Conservation (phyloP, 2,329 filamentous ascomycete genomes). For the Aspergillus amoenus region DNA sequence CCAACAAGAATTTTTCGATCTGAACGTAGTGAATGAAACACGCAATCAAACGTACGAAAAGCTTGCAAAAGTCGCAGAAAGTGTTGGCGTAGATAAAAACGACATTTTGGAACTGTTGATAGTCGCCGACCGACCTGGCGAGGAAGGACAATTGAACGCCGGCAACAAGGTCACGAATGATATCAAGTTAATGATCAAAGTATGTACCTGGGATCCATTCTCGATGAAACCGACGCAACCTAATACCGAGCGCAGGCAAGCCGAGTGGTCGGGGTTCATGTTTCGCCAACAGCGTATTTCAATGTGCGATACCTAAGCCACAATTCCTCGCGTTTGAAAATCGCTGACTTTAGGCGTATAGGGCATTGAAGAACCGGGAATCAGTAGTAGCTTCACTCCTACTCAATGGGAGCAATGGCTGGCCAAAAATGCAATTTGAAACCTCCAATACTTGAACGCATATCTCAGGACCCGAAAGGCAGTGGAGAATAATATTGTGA, state of each 20-base stretch:
- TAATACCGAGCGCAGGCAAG: conserved; percentile 46
- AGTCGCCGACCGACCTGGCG: conserved; percentile 65
- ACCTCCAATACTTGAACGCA: conserved; percentile 3
- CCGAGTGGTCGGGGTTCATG: conserved; percentile 78
- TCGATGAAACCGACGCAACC: conserved; percentile 4
- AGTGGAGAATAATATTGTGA: conserved; percentile 10
- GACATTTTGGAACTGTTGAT: conserved; percentile 67
- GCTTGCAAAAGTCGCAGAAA: conserved; percentile 69
- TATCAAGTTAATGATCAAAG: conserved; percentile 80
- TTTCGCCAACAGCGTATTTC: conserved; percentile 86
- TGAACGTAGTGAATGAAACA: conserved; percentile 76
- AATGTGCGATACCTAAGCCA: conserved; percentile 52
- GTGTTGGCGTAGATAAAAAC: conserved; percentile 68
- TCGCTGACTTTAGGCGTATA: conserved; percentile 28
- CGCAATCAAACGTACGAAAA: conserved; percentile 81
- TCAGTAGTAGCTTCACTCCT: conserved; percentile 74
- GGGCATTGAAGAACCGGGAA: conserved; percentile 72
- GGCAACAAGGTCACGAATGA: conserved; percentile 85
- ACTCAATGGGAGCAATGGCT: conserved; percentile 88
- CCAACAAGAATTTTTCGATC: conserved; percentile 81
- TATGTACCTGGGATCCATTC: conserved; percentile 29
- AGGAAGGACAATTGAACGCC: conserved; percentile 68
- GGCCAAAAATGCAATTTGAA: conserved; percentile 60
- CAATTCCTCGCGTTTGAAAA: not conserved
- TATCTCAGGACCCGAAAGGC: not conserved